Base-by-base conservation (phyloP, 129 eudicot genomes). In the Oenanthe sinensis region DNA sequence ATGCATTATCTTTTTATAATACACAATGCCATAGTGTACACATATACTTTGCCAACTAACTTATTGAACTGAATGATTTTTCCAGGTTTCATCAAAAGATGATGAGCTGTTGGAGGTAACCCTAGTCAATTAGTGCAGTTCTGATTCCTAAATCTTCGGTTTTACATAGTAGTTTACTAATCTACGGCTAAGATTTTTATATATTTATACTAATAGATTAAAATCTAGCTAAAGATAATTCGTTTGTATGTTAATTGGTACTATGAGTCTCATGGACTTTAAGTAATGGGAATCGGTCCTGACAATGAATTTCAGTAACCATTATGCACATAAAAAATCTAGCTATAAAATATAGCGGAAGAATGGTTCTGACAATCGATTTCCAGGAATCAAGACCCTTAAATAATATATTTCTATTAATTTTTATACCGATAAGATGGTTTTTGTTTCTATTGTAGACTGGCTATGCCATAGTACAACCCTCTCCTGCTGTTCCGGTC, bases 401-500 rank as follows among this genome's bases (percentile, higher is more conserved):
- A 33, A 0, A 33, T 33, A 33, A 33, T 33, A 33, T 33, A 33
- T 33, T 0, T 10, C 3, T 4, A 49, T 49, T 49, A 10, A 49
- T 26, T 10, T 63, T 2, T 63, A 24, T 36, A 6, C 8, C 28
- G 5, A 0, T 3, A 22, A 5, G 5, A 3, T 39, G 42, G 42
- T 5, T 5, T 3, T 39, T 39, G 42, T 39, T 3, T 60, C 68
- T n/a, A 15, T 60, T 60, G 33, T 10, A 60, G 68, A 33, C 67
- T 58, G 67, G 33, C 33, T 58, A 73, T 28, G 50, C 52, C 48
- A 20, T 12, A 16, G 39, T 42, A 6, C 12, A n/a, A 52, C 76
- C 74, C 33, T 17, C 79, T 68, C 70, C 86, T 68, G n/a, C 20
- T 20, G 17, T 19, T 5, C 52, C 76, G 16, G 30, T 79, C 46